Evolutionary conservation across 78 protist species (phyloP).

Genomic region (Pelomyxa schiedti): DNA sequence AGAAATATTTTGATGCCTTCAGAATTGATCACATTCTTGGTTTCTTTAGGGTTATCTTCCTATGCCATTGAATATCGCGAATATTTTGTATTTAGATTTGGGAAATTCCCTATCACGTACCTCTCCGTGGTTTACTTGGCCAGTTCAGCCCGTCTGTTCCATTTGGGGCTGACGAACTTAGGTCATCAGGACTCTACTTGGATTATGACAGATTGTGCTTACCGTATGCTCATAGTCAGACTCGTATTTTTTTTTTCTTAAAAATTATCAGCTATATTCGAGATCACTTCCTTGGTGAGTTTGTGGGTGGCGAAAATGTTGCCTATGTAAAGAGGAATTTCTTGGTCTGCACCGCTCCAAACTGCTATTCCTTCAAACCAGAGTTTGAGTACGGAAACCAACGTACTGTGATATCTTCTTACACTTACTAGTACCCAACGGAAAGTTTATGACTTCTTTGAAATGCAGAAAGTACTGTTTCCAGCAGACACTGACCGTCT

Average conservation of each 20-base stretch:
- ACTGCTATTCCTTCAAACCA: constrained; percentile 17
- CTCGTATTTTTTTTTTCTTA: neutral
- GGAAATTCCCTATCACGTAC: constrained; percentile 48
- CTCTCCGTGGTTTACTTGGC: constrained; percentile 54
- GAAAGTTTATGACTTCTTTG: too few species aligned
- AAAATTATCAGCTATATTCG: constrained; percentile 37
- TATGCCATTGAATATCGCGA: too few species aligned
- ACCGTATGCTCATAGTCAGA: too few species aligned
- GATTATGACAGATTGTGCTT: constrained; percentile 26
- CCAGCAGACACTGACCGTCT: too few species aligned
- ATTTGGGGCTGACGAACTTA: constrained; percentile 22
- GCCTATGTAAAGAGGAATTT: constrained; percentile 10
- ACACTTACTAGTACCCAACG: too few species aligned
- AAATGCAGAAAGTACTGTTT: too few species aligned
- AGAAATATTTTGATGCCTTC: constrained; percentile 75
- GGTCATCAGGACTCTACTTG: constrained; percentile 40
- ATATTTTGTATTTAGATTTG: too few species aligned
- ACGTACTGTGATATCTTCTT: too few species aligned
- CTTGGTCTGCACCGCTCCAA: constrained; percentile 5
- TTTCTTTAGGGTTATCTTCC: too few species aligned
- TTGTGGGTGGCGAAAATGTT: constrained; percentile 37
- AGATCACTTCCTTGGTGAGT: constrained; percentile 22
- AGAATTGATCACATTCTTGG: constrained; percentile 86
- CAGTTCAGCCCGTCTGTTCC: constrained; percentile 57
- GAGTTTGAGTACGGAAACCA: constrained; percentile 1